Percentiles rank a stretch among this genome's conserved stretches.
Evolutionary conservation across 106 monocot species (phyloP).

Genomic region (Dendrobium chrysotoxum): DNA sequence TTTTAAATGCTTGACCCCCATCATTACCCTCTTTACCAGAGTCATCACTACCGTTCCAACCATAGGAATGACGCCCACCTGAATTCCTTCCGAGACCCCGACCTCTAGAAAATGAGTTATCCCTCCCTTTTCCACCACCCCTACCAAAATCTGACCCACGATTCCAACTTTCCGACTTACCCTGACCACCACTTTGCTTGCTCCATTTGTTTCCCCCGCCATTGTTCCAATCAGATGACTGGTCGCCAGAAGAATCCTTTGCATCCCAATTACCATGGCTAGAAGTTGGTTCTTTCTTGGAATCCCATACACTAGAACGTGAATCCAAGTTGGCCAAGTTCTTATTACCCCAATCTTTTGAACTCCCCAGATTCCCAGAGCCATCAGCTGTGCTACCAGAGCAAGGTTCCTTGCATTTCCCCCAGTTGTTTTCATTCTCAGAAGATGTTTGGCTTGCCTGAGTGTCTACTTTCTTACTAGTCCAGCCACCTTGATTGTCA

Average conservation of each 20-base stretch:
- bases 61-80: not conserved
- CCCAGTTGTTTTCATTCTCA: constrained; percentile 3
- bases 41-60: no score
- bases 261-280: not conserved
- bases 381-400: not conserved
- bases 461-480: not conserved
- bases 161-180: not conserved
- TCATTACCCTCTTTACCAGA: no score
- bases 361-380: not conserved
- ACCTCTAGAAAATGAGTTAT: constrained; percentile 1
- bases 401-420: not conserved
- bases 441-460: not conserved
- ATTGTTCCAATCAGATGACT: constrained; percentile 1
- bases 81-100: not conserved
- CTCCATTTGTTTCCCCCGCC: not conserved
- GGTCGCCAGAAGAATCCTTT: not conserved
- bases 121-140: constrained; percentile 6
- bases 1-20: no score
- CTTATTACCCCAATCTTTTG: constrained; percentile 5
- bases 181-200: constrained; percentile 1
- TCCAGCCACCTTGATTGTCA: not conserved
- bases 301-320: not conserved
- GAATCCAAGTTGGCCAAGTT: not conserved
- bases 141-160: not conserved
- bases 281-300: not conserved